Percentiles rank a stretch among this genome's conserved stretches.
These are phyloP conservation scores for Aspergillus aculeatinus DNA, from an alignment of 2,329 filamentous ascomycete species.

Conservation along the genomic window DNA sequence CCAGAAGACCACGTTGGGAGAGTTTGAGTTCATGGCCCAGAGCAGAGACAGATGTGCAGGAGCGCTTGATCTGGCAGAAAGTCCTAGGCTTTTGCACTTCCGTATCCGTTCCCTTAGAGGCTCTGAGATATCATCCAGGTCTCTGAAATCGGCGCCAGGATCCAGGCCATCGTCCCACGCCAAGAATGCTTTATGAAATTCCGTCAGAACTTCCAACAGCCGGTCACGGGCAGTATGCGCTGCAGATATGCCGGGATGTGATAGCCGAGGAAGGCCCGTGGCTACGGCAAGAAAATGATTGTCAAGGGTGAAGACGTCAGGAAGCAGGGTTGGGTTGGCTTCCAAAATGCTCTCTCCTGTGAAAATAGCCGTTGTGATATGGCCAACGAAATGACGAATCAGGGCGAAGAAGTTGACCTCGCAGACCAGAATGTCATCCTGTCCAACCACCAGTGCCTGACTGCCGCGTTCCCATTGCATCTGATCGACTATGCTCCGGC, in stretches of 20 bases:
- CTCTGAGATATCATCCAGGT: slow-evolving; percentile 51
- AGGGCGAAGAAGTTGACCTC: slow-evolving; percentile 55
- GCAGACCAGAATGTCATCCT: slow-evolving; percentile 43
- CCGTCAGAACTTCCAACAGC: slow-evolving; percentile 41
- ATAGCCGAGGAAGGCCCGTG: slow-evolving; percentile 56
- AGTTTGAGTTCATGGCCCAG: slow-evolving; percentile 57
- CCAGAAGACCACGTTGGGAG: slow-evolving; percentile 55
- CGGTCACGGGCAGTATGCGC: slow-evolving; percentile 50
- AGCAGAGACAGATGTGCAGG: slow-evolving; percentile 50
- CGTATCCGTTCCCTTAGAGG: slow-evolving; percentile 45
- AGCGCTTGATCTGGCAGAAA: slow-evolving; percentile 40
- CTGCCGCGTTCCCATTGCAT: slow-evolving; percentile 61
- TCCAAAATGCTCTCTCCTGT: slow-evolving; percentile 54
- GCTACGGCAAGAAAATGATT: slow-evolving; percentile 54
- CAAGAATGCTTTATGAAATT: slow-evolving; percentile 46
- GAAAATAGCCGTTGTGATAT: slow-evolving; percentile 47
- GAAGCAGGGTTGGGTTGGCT: slow-evolving; percentile 53
- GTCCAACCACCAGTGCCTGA: slow-evolving; percentile 44
- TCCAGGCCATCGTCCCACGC: slow-evolving; percentile 44
- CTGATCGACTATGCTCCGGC: slow-evolving; percentile 60
- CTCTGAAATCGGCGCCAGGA: slow-evolving; percentile 45
- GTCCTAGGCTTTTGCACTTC: slow-evolving; percentile 39
- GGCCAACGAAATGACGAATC: slow-evolving; percentile 58
- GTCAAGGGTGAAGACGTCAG: slow-evolving; percentile 58
- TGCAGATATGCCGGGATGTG: slow-evolving; percentile 52